Percentiles rank a stretch among this genome's conserved stretches.
These are phyloP conservation scores for Quercus glauca DNA, from an alignment of 306 rosid species.

Conservation along the genomic window DNA sequence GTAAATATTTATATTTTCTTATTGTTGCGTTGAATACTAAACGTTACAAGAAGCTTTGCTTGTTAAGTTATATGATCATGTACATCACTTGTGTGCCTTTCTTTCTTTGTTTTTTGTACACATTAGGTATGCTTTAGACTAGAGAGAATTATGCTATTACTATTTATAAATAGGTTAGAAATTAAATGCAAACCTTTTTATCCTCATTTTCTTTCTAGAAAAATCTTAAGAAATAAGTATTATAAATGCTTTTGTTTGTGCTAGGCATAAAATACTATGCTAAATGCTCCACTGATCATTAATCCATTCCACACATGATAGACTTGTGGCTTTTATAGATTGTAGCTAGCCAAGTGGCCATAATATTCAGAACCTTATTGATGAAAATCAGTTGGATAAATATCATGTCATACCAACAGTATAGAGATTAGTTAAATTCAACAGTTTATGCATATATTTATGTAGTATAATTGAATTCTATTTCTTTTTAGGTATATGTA, in stretches of 20 bases:
- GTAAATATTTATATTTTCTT: too few species aligned
- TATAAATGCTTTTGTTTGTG: background rate
- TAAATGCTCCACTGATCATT: background rate
- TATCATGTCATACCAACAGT: background rate
- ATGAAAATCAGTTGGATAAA: background rate
- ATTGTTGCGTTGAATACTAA: too few species aligned
- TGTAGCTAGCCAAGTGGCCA: background rate
- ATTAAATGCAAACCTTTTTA: background rate
- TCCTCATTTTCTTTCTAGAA: too few species aligned
- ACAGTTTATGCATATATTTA: background rate
- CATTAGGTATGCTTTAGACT: background rate
- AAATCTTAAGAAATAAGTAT: background rate
- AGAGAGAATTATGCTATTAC: background rate
- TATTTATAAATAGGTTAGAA: too few species aligned
- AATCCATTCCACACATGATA: background rate
- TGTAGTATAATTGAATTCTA: background rate
- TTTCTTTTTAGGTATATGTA: slow-evolving; percentile 54
- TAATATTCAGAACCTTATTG: background rate
- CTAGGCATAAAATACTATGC: background rate
- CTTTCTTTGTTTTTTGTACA: background rate
- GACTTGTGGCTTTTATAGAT: background rate
- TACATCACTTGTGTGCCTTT: background rate
- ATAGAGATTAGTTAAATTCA: background rate
- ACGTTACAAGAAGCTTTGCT: too few species aligned
- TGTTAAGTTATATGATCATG: background rate